Percentiles rank a stretch among this genome's conserved stretches.
phyloP scores from a whole-genome alignment of 176 grass and related monocot species.

The Zizania latifolia region DNA sequence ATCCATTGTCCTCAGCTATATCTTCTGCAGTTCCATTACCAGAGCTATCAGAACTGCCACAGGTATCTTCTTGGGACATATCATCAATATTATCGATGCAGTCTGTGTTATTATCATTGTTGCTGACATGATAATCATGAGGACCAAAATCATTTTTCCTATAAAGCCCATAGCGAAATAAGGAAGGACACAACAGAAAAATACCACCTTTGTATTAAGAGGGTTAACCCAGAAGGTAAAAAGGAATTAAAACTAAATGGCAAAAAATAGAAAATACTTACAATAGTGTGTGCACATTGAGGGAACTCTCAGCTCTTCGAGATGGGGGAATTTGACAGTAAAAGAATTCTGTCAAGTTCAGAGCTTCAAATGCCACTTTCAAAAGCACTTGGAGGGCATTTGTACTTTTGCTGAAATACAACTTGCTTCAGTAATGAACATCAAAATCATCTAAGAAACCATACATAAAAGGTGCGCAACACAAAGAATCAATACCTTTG shows the following conservation, averaged over 20 bases:
- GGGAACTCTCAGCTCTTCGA: conserved; percentile 30
- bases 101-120: conserved; percentile 34
- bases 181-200: background rate
- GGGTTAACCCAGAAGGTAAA: background rate
- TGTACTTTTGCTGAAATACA: conserved; percentile 54
- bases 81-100: conserved; percentile 40
- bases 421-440: conserved; percentile 25
- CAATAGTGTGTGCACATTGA: conserved; percentile 42
- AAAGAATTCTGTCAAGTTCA: conserved; percentile 90
- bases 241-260: conserved; percentile 7
- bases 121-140: conserved; percentile 11
- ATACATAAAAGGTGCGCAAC: background rate
- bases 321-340: conserved; percentile 46
- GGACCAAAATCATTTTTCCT: conserved; percentile 40
- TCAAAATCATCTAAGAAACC: conserved; percentile 13
- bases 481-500: conserved; percentile 50
- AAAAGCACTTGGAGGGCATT: conserved; percentile 68
- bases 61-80: conserved; percentile 56
- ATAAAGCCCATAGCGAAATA: conserved; percentile 13
- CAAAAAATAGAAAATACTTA: conserved; percentile 43
- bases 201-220: background rate
- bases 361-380: conserved; percentile 70
- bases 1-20: conserved; percentile 35
- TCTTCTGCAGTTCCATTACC: conserved; percentile 50
- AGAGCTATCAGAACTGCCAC: conserved; percentile 43